phyloP scores from a whole-genome alignment of 179 eudicot genomes.

The Carnegiea gigantea region DNA sequence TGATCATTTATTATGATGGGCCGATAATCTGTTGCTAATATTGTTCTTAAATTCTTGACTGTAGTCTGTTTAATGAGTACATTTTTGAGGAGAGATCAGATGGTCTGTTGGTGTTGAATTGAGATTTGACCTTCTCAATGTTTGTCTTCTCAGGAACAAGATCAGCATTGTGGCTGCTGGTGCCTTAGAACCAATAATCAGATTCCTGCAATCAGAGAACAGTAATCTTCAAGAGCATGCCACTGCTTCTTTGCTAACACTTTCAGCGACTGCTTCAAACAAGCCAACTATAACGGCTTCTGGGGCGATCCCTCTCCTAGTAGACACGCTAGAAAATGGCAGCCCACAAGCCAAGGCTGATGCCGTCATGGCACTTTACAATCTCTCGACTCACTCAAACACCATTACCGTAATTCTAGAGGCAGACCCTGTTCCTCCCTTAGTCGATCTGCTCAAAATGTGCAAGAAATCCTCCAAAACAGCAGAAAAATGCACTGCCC shows the following conservation, averaged over 20 bases:
- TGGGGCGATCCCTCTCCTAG: conserved; percentile 82
- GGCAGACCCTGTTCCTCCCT: conserved; percentile 58
- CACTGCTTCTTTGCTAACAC: conserved; percentile 76
- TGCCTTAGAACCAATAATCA: conserved; percentile 70
- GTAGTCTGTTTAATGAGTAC: not conserved
- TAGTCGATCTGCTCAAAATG: conserved; percentile 59
- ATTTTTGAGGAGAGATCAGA: not conserved
- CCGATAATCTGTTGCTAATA: not conserved
- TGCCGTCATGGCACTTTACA: conserved; percentile 83
- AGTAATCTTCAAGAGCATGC: conserved; percentile 72
- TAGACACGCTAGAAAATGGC: conserved; percentile 54
- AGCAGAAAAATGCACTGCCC: conserved; percentile 80
- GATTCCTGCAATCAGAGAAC: conserved; percentile 55
- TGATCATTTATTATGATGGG: not conserved
- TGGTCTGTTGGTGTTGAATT: not conserved
- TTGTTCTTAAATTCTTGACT: too few species aligned
- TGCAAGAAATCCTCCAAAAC: conserved; percentile 74
- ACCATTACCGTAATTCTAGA: conserved; percentile 48
- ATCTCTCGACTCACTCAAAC: conserved; percentile 71
- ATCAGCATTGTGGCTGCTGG: conserved; percentile 77
- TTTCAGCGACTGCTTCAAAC: conserved; percentile 84
- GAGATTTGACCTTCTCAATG: conserved; percentile 2
- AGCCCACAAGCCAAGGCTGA: conserved; percentile 74
- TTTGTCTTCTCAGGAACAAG: conserved; percentile 59
- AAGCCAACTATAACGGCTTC: conserved; percentile 72